These are phyloP conservation scores for Penicillium palitans DNA, from an alignment of 2,329 filamentous ascomycete species.

Conservation along the genomic window DNA sequence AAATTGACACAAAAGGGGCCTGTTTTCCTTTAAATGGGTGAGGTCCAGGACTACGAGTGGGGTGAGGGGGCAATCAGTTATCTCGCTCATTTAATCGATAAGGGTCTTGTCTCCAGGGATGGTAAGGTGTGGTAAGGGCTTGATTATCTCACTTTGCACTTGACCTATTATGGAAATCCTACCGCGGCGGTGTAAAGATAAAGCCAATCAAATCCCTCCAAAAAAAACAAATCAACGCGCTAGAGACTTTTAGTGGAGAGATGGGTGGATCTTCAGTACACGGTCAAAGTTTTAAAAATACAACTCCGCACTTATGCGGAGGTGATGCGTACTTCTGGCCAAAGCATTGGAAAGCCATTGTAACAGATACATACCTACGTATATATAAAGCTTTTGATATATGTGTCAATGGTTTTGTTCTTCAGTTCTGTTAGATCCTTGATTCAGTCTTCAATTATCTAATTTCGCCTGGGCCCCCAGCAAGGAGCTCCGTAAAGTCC, in stretches of 20 bases:
- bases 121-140: background rate
- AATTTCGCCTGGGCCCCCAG: background rate
- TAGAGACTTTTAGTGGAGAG: conserved; percentile 20
- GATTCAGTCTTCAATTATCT: background rate
- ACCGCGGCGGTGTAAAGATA: conserved; percentile 14
- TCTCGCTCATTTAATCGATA: conserved; percentile 12
- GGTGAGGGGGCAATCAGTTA: conserved; percentile 15
- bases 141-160: background rate
- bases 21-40: background rate
- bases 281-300: conserved; percentile 15
- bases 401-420: background rate
- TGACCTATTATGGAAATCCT: conserved; percentile 5
- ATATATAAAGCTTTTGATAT: background rate
- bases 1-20: background rate
- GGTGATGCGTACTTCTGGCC: conserved; percentile 1
- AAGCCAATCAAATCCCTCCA: conserved; percentile 2
- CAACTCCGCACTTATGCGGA: conserved; percentile 20
- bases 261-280: conserved; percentile 8
- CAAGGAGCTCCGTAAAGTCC: conserved; percentile 25
- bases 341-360: background rate
- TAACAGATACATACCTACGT: background rate
- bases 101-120: background rate
- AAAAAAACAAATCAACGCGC: conserved; percentile 13
- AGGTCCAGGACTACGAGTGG: conserved; percentile 9
- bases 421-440: background rate